These are phyloP conservation scores for Leccinellum albellum DNA, from an alignment of 768 basidiomycete genomes.

Conservation along the genomic window DNA sequence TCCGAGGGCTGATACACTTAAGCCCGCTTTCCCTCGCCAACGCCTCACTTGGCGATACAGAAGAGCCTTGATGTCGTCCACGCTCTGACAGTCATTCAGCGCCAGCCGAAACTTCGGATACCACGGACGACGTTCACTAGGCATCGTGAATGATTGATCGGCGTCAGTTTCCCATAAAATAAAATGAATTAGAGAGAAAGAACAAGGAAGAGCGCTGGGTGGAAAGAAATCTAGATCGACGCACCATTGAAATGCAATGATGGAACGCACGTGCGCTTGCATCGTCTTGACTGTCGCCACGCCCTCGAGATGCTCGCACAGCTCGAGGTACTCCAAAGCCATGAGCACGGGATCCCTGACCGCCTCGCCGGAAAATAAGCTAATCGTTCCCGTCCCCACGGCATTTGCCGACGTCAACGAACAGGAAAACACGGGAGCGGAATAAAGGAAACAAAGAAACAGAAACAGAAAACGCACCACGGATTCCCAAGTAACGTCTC, in stretches of 20 bases:
- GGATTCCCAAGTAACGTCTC: slow-evolving; percentile 75
- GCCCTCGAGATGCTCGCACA: slow-evolving; percentile 51
- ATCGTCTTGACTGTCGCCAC: slow-evolving; percentile 48
- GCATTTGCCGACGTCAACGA: not conserved
- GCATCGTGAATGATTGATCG: not conserved
- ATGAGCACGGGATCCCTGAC: slow-evolving; percentile 63
- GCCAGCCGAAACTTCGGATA: slow-evolving; percentile 51
- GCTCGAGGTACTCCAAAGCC: slow-evolving; percentile 63
- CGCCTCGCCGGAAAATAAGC: slow-evolving; percentile 50
- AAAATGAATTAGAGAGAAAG: not conserved
- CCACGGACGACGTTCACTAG: slow-evolving; percentile 49
- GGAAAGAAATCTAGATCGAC: slow-evolving; percentile 16
- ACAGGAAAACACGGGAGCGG: not conserved
- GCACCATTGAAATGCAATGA: slow-evolving; percentile 67
- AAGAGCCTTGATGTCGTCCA: slow-evolving; percentile 47
- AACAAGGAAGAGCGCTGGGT: not conserved
- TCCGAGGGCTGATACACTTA: not conserved
- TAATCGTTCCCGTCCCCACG: slow-evolving; percentile 23
- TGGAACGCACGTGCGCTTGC: slow-evolving; percentile 63
- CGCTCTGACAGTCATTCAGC: slow-evolving; percentile 38
- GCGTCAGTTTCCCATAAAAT: not conserved
- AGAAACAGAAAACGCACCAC: slow-evolving; percentile 41
- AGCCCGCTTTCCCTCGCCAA: slow-evolving; percentile 44
- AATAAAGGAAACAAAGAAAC: not conserved
- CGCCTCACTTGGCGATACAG: slow-evolving; percentile 42